phyloP scores from a whole-genome alignment of 345 rosid species.

The Cochlearia excelsa region DNA sequence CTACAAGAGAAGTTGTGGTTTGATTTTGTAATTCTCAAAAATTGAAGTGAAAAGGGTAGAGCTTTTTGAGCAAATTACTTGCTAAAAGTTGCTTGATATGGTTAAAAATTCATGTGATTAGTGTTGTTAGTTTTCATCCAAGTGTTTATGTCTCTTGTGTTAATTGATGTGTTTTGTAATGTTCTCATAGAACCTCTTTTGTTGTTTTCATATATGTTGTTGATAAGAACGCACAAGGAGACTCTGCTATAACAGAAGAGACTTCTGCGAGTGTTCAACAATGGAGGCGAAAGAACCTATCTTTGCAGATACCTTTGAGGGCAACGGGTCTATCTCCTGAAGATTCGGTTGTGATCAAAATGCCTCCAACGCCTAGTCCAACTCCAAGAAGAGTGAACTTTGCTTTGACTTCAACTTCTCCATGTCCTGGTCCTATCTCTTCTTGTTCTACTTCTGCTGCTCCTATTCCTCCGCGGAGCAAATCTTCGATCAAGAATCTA shows the following conservation, averaged over 20 bases:
- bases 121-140: conserved; percentile 22
- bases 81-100: conserved; percentile 5
- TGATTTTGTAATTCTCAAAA: background rate
- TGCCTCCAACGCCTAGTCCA: conserved; percentile 73
- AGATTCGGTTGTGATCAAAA: conserved; percentile 54
- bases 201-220: conserved; percentile 18
- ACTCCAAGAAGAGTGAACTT: conserved; percentile 87
- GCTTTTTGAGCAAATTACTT: conserved; percentile 13
- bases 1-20: background rate
- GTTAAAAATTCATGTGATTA: no score
- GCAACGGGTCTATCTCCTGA: conserved; percentile 40
- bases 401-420: conserved; percentile 52
- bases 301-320: conserved; percentile 77
- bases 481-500: conserved; percentile 61
- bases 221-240: conserved; percentile 47
- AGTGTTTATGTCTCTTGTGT: conserved; percentile 6
- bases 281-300: conserved; percentile 65
- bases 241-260: conserved; percentile 50
- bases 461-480: conserved; percentile 38
- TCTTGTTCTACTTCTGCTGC: conserved; percentile 52
- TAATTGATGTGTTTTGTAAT: conserved; percentile 14
- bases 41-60: conserved; percentile 11
- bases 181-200: conserved; percentile 4
- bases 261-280: conserved; percentile 38
- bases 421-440: conserved; percentile 50